Evolutionary conservation across 2,329 filamentous ascomycete genomes (phyloP), one percentile per base, ranked within the genome.

Genomic region (Fusarium multiceps): DNA sequence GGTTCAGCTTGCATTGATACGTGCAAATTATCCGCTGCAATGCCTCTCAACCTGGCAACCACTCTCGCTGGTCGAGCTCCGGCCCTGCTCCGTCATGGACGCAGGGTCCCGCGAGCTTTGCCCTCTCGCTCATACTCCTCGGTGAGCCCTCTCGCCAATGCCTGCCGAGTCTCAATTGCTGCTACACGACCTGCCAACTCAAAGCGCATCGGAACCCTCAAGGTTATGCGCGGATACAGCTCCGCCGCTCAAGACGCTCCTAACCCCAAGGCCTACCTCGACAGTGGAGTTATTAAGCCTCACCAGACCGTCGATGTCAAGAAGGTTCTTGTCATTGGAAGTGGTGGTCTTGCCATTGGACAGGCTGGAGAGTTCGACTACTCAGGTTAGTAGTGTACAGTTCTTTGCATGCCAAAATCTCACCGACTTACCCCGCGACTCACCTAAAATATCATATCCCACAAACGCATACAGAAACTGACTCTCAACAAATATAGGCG

Each of bases 321-420:
- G 86, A 98, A 98, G 85, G 95, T 98, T 55, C 85, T 98, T 68
- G 94, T 98, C 74, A 97, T 98, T 84, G 95, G 95, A 63, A 94
- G 91, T 83, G 95, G 95, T 84, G 95, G 95, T 82, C 87, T 98
- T 74, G 93, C 93, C 80, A 98, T 98, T 88, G 95, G 95, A 70
- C 95, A 98, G 83, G 95, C 95, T 72, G 95, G 95, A 84, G 95
- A 98, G 85, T 98, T 98, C 77, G 95, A 98, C 83, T 98, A 98
- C 82, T 98, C 96, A 81, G 95, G 94, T 97, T 86, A 73, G 90
- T 86, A 73, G 90, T 86, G 27, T 43, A 34, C 59, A 37, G 10
- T 7, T 55, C 53, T 27, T 13, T 56, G 49, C 32, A 27, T 49
- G 53, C 28, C n/a, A 56, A 48, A 41, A 57, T 55, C 64, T 66